phyloP scores from a whole-genome alignment of 208 protist genomes.

The Leishmania tarentolae region DNA sequence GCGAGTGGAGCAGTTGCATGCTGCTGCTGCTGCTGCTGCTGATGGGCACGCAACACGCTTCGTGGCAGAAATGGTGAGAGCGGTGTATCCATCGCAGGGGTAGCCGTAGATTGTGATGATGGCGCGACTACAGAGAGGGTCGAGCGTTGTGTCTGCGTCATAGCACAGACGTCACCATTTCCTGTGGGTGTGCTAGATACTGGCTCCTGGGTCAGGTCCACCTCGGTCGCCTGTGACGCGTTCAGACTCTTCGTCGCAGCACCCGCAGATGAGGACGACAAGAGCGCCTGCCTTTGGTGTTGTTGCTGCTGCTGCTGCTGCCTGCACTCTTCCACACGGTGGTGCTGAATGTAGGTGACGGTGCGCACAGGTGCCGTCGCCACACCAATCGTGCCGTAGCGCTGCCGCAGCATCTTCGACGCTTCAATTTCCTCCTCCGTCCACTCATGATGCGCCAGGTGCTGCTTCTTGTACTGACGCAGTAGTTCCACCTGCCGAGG shows the following conservation, averaged over 20 bases:
- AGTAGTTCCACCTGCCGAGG: constrained; percentile 44
- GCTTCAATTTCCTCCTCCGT: constrained; percentile 49
- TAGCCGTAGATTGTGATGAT: constrained; percentile 8
- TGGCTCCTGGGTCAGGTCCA: constrained; percentile 10
- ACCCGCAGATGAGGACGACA: background rate
- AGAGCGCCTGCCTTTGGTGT: background rate
- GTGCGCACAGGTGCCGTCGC: constrained; percentile 43
- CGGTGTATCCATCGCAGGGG: constrained; percentile 8
- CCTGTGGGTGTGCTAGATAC: background rate
- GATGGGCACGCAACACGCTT: constrained; percentile 21
- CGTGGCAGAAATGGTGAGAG: constrained; percentile 39
- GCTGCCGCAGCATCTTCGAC: constrained; percentile 41
- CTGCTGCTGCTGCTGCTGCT: constrained; percentile 24
- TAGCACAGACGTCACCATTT: background rate
- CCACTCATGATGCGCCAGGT: constrained; percentile 53
- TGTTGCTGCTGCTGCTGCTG: constrained; percentile 13
- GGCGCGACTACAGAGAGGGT: background rate
- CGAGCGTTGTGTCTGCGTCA: constrained; percentile 20
- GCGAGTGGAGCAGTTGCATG: background rate
- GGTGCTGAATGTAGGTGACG: constrained; percentile 31
- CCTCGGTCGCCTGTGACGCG: constrained; percentile 3
- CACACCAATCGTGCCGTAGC: constrained; percentile 29
- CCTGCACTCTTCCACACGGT: constrained; percentile 24
- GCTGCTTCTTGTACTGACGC: constrained; percentile 36
- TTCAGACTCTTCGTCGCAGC: background rate